Evolutionary conservation across 345 rosid species (phyloP).

Genomic region (Gossypium turneri): DNA sequence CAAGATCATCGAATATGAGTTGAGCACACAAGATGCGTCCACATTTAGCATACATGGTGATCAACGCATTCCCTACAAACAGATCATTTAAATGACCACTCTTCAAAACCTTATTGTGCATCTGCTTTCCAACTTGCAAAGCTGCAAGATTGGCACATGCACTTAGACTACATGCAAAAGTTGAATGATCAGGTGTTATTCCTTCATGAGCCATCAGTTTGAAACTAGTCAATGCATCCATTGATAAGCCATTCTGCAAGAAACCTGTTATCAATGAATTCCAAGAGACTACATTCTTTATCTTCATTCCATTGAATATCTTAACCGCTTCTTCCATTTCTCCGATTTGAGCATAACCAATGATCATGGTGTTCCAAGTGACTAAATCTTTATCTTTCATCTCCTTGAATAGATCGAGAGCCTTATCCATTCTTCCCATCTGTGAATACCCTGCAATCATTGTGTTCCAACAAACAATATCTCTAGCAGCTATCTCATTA

Average conservation of each 20-base stretch:
- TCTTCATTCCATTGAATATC: slow-evolving; percentile 50
- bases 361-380: slow-evolving; percentile 74
- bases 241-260: slow-evolving; percentile 57
- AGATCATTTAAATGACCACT: slow-evolving; percentile 51
- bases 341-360: slow-evolving; percentile 49
- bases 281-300: slow-evolving; percentile 57
- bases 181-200: slow-evolving; percentile 62
- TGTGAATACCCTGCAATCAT: slow-evolving; percentile 71
- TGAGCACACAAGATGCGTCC: slow-evolving; percentile 70
- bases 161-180: slow-evolving; percentile 72
- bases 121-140: slow-evolving; percentile 76
- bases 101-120: slow-evolving; percentile 53
- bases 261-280: slow-evolving; percentile 71
- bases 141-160: slow-evolving; percentile 71
- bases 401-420: slow-evolving; percentile 42
- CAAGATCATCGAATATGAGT: slow-evolving; percentile 51
- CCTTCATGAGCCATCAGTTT: slow-evolving; percentile 74
- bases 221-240: slow-evolving; percentile 61
- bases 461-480: slow-evolving; percentile 60
- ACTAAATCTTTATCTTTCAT: slow-evolving; percentile 55
- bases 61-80: slow-evolving; percentile 56
- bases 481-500: slow-evolving; percentile 33
- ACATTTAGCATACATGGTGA: slow-evolving; percentile 90
- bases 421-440: slow-evolving; percentile 58
- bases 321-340: slow-evolving; percentile 51